Percentiles rank a stretch among this genome's conserved stretches.
Evolutionary conservation across 495 filamentous ascomycete genomes (phyloP).

Genomic region (Aspergillus olivimuriae): DNA sequence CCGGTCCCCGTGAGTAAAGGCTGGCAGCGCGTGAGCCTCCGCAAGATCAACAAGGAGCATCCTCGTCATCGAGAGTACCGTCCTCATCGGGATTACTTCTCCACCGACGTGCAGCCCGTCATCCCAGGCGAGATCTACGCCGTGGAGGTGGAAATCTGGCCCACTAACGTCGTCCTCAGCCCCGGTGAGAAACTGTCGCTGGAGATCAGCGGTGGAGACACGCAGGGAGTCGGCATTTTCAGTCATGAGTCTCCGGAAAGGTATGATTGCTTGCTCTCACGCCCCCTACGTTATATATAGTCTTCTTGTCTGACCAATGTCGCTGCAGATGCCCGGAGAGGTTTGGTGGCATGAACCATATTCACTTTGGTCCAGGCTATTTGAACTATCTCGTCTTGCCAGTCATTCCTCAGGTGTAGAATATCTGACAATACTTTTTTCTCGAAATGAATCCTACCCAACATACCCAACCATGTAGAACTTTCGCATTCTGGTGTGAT

Average conservation of each 20-base stretch:
- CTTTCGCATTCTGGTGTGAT: too few species aligned
- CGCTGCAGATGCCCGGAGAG: background rate
- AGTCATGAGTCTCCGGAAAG: slow-evolving; percentile 1
- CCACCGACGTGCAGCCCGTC: slow-evolving; percentile 43
- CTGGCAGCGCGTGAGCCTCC: slow-evolving; percentile 23
- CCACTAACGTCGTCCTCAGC: slow-evolving; percentile 52
- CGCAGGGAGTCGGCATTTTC: slow-evolving; percentile 1
- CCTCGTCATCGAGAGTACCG: slow-evolving; percentile 32
- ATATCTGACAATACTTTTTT: too few species aligned
- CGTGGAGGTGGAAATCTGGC: slow-evolving; percentile 57
- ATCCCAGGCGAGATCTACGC: slow-evolving; percentile 41
- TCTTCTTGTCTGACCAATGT: background rate
- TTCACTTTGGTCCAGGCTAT: background rate
- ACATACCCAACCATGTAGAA: too few species aligned
- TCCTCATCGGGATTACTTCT: slow-evolving; percentile 51
- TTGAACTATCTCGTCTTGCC: background rate
- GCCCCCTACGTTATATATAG: too few species aligned
- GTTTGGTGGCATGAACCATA: background rate
- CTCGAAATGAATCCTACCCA: too few species aligned
- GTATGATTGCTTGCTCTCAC: background rate
- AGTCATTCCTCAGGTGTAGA: too few species aligned
- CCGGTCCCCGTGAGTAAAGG: slow-evolving; percentile 22
- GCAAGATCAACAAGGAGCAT: slow-evolving; percentile 1
- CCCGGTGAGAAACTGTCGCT: slow-evolving; percentile 22
- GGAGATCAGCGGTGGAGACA: background rate